These are phyloP conservation scores for Suhomyces pyralidae DNA, from an alignment of 805 yeast genomes.

Conservation along the genomic window DNA sequence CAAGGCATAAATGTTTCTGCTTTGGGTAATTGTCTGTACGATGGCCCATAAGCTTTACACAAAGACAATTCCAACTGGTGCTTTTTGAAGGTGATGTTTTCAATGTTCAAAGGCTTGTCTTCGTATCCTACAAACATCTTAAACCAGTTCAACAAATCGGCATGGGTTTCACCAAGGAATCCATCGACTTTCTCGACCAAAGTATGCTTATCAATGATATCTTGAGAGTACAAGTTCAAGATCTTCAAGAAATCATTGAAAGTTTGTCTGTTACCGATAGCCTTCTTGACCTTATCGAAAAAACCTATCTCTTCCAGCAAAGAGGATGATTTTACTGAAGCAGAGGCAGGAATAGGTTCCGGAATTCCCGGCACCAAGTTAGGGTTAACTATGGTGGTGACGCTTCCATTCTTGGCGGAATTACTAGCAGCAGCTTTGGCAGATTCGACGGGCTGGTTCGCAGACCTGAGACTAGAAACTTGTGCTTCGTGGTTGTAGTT, in stretches of 20 bases:
- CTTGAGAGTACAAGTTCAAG: slow-evolving; percentile 84
- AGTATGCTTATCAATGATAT: slow-evolving; percentile 78
- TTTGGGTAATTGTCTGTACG: slow-evolving; percentile 88
- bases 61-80: slow-evolving; percentile 85
- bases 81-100: slow-evolving; percentile 82
- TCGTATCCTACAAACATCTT: slow-evolving; percentile 86
- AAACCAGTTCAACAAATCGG: slow-evolving; percentile 86
- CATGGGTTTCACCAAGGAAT: slow-evolving; percentile 72
- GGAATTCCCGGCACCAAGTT: slow-evolving; percentile 82
- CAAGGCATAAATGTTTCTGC: slow-evolving; percentile 96
- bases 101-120: slow-evolving; percentile 81
- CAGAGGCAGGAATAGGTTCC: slow-evolving; percentile 63
- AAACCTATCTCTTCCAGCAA: slow-evolving; percentile 83
- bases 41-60: slow-evolving; percentile 94
- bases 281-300: slow-evolving; percentile 88
- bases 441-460: slow-evolving; percentile 12
- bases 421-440: slow-evolving; percentile 2
- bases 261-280: slow-evolving; percentile 81
- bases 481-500: slow-evolving; percentile 45
- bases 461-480: slow-evolving; percentile 45
- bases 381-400: slow-evolving; percentile 45
- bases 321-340: slow-evolving; percentile 49
- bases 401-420: slow-evolving; percentile 28
- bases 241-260: slow-evolving; percentile 91
- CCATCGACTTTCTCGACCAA: slow-evolving; percentile 81